phyloP scores from a whole-genome alignment of 305 asterid species.

The Ilex paraguariensis region DNA sequence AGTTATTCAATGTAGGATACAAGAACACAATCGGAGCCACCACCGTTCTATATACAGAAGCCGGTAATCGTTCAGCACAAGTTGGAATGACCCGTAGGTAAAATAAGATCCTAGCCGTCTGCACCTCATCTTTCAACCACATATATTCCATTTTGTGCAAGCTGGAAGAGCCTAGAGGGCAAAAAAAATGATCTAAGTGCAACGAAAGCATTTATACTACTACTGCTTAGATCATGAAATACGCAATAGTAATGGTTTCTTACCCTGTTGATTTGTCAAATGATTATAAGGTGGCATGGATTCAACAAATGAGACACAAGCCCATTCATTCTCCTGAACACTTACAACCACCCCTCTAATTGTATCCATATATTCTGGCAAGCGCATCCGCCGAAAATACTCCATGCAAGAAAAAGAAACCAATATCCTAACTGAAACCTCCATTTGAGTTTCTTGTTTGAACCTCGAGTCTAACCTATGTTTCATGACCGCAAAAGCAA shows the following conservation, averaged over 20 bases:
- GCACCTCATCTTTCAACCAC: slow-evolving; percentile 83
- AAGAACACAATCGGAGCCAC: slow-evolving; percentile 85
- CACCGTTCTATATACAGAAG: slow-evolving; percentile 55
- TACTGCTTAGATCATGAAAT: slow-evolving; percentile 13
- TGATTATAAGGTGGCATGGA: slow-evolving; percentile 74
- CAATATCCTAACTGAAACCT: slow-evolving; percentile 61
- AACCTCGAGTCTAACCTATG: slow-evolving; percentile 43
- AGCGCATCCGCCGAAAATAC: slow-evolving; percentile 81
- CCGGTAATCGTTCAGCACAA: slow-evolving; percentile 58
- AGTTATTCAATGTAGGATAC: slow-evolving; percentile 52
- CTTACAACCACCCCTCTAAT: slow-evolving; percentile 71
- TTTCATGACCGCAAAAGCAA: slow-evolving; percentile 72
- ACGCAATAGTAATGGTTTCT: slow-evolving; percentile 10
- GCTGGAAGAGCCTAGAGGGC: slow-evolving; percentile 41
- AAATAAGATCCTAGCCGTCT: slow-evolving; percentile 83
- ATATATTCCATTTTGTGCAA: slow-evolving; percentile 28
- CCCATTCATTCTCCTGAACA: slow-evolving; percentile 77
- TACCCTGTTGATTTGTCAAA: slow-evolving; percentile 56
- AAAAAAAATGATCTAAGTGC: slow-evolving; percentile 5
- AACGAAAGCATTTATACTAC: slow-evolving; percentile 5
- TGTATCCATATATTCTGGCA: slow-evolving; percentile 91
- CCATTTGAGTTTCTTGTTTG: slow-evolving; percentile 37
- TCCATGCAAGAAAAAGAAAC: slow-evolving; percentile 88
- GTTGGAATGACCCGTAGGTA: slow-evolving; percentile 84
- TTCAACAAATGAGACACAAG: slow-evolving; percentile 65